A percentile compares a stretch with the other conserved stretches of the same genome.
Conservation (phyloP, 148 eudicot genomes). For the Arctostaphylos glauca region DNA sequence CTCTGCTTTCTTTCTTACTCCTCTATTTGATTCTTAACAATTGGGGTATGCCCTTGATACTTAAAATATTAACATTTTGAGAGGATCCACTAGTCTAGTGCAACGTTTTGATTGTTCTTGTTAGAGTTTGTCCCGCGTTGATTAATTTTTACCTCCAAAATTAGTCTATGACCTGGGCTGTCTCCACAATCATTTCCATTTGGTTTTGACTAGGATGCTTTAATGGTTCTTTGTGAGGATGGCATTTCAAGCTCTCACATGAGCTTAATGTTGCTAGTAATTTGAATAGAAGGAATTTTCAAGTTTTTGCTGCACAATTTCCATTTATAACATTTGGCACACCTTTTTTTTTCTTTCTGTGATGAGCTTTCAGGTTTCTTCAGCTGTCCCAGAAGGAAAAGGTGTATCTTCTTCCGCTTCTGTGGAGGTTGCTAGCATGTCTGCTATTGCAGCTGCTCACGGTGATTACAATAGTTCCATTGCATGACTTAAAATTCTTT, state of each 20-base stretch:
- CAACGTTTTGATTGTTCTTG: background rate
- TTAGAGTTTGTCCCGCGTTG: no score
- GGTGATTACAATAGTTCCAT: slow-evolving; percentile 35
- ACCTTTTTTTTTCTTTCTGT: background rate
- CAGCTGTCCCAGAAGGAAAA: slow-evolving; percentile 99
- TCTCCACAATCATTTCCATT: no score
- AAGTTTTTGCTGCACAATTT: background rate
- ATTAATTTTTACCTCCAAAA: no score
- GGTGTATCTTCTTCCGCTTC: slow-evolving; percentile 99
- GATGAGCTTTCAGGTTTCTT: slow-evolving; percentile 65
- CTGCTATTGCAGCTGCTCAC: slow-evolving; percentile 97
- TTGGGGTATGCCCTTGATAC: background rate
- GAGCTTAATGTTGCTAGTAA: background rate
- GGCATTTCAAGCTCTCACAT: background rate
- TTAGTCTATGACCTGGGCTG: no score
- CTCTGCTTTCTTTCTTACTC: background rate
- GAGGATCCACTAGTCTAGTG: background rate
- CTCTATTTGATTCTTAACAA: background rate
- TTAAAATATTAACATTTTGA: background rate
- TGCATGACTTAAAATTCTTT: background rate
- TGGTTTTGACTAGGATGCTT: no score
- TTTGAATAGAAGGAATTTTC: background rate
- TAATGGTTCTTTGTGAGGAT: background rate
- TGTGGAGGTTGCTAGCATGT: slow-evolving; percentile 97
- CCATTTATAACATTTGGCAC: background rate